phyloP scores from a whole-genome alignment of 805 yeast genomes.

The Schwanniomyces pseudopolymorphus region DNA sequence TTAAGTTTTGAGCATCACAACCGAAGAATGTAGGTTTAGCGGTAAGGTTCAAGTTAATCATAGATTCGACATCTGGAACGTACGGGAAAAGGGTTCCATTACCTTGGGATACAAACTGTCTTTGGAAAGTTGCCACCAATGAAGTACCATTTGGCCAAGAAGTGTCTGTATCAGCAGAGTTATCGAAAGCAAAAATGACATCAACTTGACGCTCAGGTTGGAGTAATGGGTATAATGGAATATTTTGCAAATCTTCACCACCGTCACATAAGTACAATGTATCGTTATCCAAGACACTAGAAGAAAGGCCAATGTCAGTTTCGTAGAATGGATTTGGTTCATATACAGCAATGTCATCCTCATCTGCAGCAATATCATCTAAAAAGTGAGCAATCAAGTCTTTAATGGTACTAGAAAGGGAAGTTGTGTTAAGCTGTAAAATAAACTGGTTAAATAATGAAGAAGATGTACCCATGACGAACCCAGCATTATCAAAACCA shows the following conservation, averaged over 20 bases:
- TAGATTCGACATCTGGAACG: conserved; percentile 69
- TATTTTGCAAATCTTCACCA: conserved; percentile 40
- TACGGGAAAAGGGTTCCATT: conserved; percentile 71
- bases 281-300: conserved; percentile 16
- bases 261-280: conserved; percentile 38
- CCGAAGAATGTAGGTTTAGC: conserved; percentile 80
- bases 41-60: conserved; percentile 59
- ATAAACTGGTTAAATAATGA: conserved; percentile 72
- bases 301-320: conserved; percentile 27
- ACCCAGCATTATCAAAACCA: conserved; percentile 83
- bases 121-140: conserved; percentile 28
- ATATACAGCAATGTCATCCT: conserved; percentile 69
- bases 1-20: conserved; percentile 65
- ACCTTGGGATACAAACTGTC: conserved; percentile 44
- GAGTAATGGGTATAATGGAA: conserved; percentile 40
- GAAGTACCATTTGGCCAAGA: conserved; percentile 42
- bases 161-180: conserved; percentile 31
- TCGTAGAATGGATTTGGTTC: conserved; percentile 65
- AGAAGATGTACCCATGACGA: conserved; percentile 79
- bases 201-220: conserved; percentile 33
- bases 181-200: conserved; percentile 38
- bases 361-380: conserved; percentile 41
- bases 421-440: conserved; percentile 49
- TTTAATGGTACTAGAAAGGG: conserved; percentile 20
- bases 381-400: conserved; percentile 22